Conservation (phyloP, 805 yeast species). For the Candida golubevii region DNA sequence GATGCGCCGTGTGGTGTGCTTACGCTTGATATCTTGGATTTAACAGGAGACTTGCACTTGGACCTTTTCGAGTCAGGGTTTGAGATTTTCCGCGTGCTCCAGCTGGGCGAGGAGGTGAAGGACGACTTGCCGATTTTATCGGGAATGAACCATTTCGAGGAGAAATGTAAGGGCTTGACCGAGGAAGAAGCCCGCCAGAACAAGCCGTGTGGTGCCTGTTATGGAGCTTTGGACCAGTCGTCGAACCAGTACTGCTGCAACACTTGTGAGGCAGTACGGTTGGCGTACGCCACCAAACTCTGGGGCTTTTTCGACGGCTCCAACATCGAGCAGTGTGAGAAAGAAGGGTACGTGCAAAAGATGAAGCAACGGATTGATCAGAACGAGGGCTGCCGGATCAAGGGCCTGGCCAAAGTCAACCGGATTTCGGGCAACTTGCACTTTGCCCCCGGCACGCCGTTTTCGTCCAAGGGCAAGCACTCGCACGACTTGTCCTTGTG, state of each 20-base stretch:
- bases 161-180: constrained; percentile 29
- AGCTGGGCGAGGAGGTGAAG: constrained; percentile 42
- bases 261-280: constrained; percentile 73
- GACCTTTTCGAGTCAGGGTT: constrained; percentile 72
- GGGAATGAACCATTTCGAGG: constrained; percentile 22
- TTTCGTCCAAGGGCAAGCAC: constrained; percentile 56
- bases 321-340: constrained; percentile 85
- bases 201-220: constrained; percentile 76
- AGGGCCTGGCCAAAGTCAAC: constrained; percentile 74
- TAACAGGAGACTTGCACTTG: constrained; percentile 76
- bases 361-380: constrained; percentile 49
- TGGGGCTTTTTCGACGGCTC: constrained; percentile 94
- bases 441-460: constrained; percentile 91
- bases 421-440: constrained; percentile 89
- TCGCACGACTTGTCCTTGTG: constrained; percentile 82
- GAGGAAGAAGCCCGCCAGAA: constrained; percentile 34
- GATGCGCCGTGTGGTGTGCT: constrained; percentile 79
- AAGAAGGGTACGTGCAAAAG: constrained; percentile 73
- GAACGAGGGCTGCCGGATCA: constrained; percentile 82
- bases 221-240: constrained; percentile 57
- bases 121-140: constrained; percentile 25
- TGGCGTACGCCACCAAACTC: constrained; percentile 68
- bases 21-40: constrained; percentile 83
- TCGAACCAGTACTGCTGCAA: constrained; percentile 68
- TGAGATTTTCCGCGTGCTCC: constrained; percentile 59